phyloP scores from a whole-genome alignment of 2,329 filamentous ascomycete species.

The Coleophoma crateriformis region DNA sequence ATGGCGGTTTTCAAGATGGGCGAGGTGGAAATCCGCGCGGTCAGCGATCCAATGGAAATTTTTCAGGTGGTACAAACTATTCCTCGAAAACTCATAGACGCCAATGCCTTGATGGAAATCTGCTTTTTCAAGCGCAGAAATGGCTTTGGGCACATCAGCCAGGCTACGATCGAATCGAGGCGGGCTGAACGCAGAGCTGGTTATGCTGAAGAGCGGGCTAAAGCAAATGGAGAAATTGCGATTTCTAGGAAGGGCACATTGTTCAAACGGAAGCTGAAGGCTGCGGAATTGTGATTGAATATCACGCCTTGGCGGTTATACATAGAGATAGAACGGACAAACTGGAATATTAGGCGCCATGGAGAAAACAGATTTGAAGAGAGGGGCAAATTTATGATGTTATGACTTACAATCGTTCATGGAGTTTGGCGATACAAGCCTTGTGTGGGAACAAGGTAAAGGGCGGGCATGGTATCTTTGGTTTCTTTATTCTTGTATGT shows the following conservation, averaged over 20 bases:
- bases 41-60: slow-evolving; percentile 87
- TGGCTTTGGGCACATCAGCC: slow-evolving; percentile 75
- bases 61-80: slow-evolving; percentile 90
- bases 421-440: too few species aligned
- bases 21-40: slow-evolving; percentile 72
- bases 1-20: slow-evolving; percentile 87
- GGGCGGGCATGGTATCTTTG: too few species aligned
- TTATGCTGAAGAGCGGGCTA: slow-evolving; percentile 26
- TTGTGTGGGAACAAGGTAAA: too few species aligned
- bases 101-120: slow-evolving; percentile 74
- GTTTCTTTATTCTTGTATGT: too few species aligned
- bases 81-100: slow-evolving; percentile 75
- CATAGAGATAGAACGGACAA: too few species aligned
- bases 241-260: not conserved
- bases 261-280: not conserved
- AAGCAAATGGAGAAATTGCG: slow-evolving; percentile 5
- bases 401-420: too few species aligned
- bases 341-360: too few species aligned
- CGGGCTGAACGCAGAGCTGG: slow-evolving; percentile 59
- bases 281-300: not conserved
- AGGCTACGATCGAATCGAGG: slow-evolving; percentile 74
- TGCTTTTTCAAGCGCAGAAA: slow-evolving; percentile 71
- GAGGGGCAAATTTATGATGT: too few species aligned
- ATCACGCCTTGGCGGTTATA: too few species aligned
- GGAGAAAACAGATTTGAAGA: too few species aligned